These are phyloP conservation scores for Melaleuca quinquenervia DNA, from an alignment of 345 rosid species.

Conservation along the genomic window DNA sequence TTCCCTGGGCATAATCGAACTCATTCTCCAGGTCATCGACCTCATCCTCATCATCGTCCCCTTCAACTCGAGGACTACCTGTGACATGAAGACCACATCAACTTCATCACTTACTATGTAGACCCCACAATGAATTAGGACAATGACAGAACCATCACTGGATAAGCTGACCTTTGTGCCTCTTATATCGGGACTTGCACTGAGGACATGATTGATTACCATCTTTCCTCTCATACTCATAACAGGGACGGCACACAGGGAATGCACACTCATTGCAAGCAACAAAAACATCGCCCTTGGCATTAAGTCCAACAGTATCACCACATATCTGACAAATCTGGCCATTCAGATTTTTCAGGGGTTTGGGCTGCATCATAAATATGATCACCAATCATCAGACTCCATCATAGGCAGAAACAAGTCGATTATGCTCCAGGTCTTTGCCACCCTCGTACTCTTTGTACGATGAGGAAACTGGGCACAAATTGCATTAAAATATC, in stretches of 20 bases:
- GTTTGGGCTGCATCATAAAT: conserved; percentile 66
- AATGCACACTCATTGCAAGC: conserved; percentile 99
- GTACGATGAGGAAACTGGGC: background rate
- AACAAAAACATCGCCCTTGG: conserved; percentile 67
- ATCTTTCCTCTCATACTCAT: conserved; percentile 96
- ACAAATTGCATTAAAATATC: background rate
- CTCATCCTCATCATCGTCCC: conserved; percentile 98
- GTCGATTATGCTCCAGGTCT: background rate
- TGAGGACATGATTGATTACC: conserved; percentile 98
- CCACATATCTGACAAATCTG: conserved; percentile 96
- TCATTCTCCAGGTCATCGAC: conserved; percentile 95
- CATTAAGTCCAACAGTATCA: conserved; percentile 62
- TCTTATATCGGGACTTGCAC: conserved; percentile 95
- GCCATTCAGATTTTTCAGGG: conserved; percentile 56
- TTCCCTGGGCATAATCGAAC: conserved; percentile 67
- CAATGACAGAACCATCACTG: background rate
- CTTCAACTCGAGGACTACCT: conserved; percentile 94
- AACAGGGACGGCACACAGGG: conserved; percentile 98
- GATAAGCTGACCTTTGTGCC: conserved; percentile 66
- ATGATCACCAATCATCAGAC: conserved; percentile 5
- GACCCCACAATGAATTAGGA: background rate
- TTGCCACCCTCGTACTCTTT: background rate
- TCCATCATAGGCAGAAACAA: background rate
- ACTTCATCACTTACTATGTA: background rate
- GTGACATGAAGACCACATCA: conserved; percentile 4